Evolutionary conservation across 2,329 filamentous ascomycete species (phyloP).

Genomic region (Leptodontidium sp.): DNA sequence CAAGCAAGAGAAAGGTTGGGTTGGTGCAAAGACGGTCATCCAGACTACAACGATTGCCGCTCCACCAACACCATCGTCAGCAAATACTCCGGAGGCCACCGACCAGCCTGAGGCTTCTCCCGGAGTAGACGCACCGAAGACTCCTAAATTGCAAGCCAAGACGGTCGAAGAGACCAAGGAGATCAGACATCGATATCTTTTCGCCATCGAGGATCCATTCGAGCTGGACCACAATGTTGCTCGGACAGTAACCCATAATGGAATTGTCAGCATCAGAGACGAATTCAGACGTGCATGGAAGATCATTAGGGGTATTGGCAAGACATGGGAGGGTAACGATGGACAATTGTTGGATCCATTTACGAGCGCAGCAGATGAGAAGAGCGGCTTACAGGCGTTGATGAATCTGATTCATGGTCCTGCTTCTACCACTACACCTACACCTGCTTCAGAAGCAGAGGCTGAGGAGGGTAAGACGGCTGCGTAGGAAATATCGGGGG

Average conservation of each 20-base stretch:
- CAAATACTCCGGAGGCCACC: conserved; percentile 16
- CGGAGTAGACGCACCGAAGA: conserved; percentile 23
- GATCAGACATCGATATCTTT: conserved; percentile 80
- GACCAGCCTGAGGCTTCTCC: conserved; percentile 17
- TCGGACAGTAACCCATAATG: conserved; percentile 82
- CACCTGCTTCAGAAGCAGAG: neutral
- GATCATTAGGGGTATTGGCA: conserved; percentile 67
- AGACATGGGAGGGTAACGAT: conserved; percentile 37
- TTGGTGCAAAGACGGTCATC: conserved; percentile 76
- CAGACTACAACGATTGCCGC: conserved; percentile 55
- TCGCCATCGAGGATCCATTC: conserved; percentile 93
- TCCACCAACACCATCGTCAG: conserved; percentile 38
- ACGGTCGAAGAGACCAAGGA: conserved; percentile 60
- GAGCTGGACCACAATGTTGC: conserved; percentile 89
- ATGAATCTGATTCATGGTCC: conserved; percentile 42
- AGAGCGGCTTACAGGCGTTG: conserved; percentile 35
- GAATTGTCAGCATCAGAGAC: conserved; percentile 82
- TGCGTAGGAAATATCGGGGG: neutral
- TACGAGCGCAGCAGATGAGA: conserved; percentile 22
- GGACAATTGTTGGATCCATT: conserved; percentile 40
- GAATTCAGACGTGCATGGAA: conserved; percentile 84
- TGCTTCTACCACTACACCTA: neutral
- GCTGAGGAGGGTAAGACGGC: neutral
- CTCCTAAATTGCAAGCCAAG: conserved; percentile 32
- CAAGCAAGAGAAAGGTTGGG: conserved; percentile 87